Evolutionary conservation across 768 basidiomycete genomes (phyloP).

Genomic region (Tylopilus sp.): DNA sequence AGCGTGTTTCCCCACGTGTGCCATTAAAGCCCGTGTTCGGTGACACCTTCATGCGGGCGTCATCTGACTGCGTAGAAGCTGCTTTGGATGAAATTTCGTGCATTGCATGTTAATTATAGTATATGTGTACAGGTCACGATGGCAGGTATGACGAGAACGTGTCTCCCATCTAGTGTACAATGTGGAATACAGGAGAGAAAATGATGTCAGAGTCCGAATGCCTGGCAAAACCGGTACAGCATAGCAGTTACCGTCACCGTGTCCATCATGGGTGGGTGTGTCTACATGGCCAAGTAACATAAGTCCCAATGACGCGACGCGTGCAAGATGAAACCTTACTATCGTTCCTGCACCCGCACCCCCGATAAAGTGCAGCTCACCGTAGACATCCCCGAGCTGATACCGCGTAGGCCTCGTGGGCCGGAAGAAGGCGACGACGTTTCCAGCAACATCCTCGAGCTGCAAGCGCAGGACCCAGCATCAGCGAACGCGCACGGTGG

Average conservation of each 20-base stretch:
- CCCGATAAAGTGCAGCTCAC: conserved; percentile 81
- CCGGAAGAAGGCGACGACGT: conserved; percentile 76
- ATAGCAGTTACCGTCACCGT: conserved; percentile 80
- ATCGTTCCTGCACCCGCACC: conserved; percentile 78
- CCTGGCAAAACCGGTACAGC: conserved; percentile 75
- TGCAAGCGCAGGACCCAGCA: conserved; percentile 27
- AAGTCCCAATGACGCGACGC: conserved; percentile 19
- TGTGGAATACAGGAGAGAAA: conserved; percentile 22
- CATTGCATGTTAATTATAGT: conserved; percentile 30
- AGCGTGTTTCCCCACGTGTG: conserved; percentile 34
- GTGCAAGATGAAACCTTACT: conserved; percentile 39
- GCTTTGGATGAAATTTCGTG: conserved; percentile 22
- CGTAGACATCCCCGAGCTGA: conserved; percentile 83
- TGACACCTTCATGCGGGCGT: conserved; percentile 17
- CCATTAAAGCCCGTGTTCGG: conserved; percentile 26
- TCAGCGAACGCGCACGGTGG: conserved; percentile 5
- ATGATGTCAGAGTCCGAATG: conserved; percentile 41
- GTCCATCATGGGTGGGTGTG: conserved; percentile 90
- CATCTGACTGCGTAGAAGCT: conserved; percentile 20
- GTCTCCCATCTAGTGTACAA: conserved; percentile 30
- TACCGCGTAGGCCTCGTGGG: conserved; percentile 75
- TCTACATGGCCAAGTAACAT: conserved; percentile 43
- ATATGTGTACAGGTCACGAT: conserved; percentile 30
- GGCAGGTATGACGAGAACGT: conserved; percentile 29
- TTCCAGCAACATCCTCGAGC: conserved; percentile 70